Base-by-base conservation (phyloP, 75 land plant species). In the Larix kaempferi region DNA sequence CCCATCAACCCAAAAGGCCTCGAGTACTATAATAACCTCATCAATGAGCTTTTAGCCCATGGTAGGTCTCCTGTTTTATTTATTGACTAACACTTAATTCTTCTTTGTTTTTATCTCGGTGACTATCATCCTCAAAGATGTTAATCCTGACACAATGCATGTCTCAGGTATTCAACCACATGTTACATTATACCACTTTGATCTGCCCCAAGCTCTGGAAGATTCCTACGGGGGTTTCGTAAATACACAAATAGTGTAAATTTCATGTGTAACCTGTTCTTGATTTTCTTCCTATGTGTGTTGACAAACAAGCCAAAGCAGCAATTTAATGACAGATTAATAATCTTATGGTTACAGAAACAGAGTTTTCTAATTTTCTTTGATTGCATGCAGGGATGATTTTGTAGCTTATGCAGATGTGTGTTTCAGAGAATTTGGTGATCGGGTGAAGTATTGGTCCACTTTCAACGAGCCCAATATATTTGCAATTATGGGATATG, bases 171-270 rank as follows among this genome's bases (percentile, higher is more conserved):
- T 88, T 54, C 57, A 88, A 52, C 84, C 85, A 61, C 87, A 82
- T 74, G 85, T 88, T 21, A 74, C 78, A 0, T 76, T 88, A 6
- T 65, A 78, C 69, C 89, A 87, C 67, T 76, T 69, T 57, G 89
- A 87, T 74, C 72, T 85, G 39, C 89, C 89, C 5, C 89, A 86
- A 80, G 67, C 69, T 29, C 71, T 88, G 69, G 77, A 88, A 59
- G 89, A 88, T 80, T 80, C 89, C 19, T 80, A 87, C 54, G 80
- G 82, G 17, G 89, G 89, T 29, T 86, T 74, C 74, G 8, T 80
- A 67, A 86, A 82, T 64, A 78, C 82, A 15, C 25, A 66, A 41
- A 80, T 81, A 23, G 82, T 78, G 82, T 80, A 57, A 74, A 63
- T 11, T 41, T 66, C 17, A 7, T 33, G 37, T 66, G 52, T 44